Percentiles rank a stretch among this genome's conserved stretches.
These are phyloP conservation scores for Sarocladium strictum DNA, from an alignment of 2,329 filamentous ascomycete genomes.

Conservation along the genomic window DNA sequence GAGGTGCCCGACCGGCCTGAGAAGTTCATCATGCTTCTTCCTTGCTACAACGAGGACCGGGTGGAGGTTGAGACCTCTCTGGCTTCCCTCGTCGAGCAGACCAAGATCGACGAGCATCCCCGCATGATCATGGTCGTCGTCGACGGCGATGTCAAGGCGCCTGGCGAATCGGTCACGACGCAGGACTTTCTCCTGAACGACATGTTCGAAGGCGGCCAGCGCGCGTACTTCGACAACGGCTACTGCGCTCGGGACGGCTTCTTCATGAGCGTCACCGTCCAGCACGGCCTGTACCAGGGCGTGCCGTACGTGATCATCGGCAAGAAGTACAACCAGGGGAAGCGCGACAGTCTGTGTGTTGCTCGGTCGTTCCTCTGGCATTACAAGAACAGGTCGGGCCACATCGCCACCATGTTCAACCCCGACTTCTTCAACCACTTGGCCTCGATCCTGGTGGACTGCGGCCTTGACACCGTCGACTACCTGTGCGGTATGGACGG, in stretches of 20 bases:
- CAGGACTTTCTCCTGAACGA: conserved; percentile 41
- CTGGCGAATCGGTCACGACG: conserved; percentile 41
- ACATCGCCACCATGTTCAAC: conserved; percentile 39
- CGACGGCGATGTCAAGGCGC: conserved; percentile 40
- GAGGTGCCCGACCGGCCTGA: conserved; percentile 29
- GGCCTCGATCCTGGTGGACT: conserved; percentile 30
- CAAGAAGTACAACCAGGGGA: conserved; percentile 44
- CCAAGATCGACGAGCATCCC: conserved; percentile 34
- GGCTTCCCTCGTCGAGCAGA: conserved; percentile 38
- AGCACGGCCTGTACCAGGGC: conserved; percentile 37
- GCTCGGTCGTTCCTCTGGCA: conserved; percentile 42
- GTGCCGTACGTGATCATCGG: conserved; percentile 41
- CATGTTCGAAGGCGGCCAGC: conserved; percentile 31
- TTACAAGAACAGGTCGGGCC: conserved; percentile 36
- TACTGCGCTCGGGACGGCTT: conserved; percentile 40
- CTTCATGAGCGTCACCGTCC: conserved; percentile 39
- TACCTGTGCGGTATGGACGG: conserved; percentile 42
- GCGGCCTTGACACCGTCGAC: conserved; percentile 33
- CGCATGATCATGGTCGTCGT: conserved; percentile 41
- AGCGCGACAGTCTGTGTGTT: conserved; percentile 44
- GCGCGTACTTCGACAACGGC: conserved; percentile 31
- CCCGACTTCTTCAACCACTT: conserved; percentile 36
- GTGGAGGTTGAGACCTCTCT: conserved; percentile 38
- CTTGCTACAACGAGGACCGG: conserved; percentile 43
- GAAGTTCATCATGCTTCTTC: conserved; percentile 38